Conservation (phyloP, 345 rosid species). For the Acer campestre region DNA sequence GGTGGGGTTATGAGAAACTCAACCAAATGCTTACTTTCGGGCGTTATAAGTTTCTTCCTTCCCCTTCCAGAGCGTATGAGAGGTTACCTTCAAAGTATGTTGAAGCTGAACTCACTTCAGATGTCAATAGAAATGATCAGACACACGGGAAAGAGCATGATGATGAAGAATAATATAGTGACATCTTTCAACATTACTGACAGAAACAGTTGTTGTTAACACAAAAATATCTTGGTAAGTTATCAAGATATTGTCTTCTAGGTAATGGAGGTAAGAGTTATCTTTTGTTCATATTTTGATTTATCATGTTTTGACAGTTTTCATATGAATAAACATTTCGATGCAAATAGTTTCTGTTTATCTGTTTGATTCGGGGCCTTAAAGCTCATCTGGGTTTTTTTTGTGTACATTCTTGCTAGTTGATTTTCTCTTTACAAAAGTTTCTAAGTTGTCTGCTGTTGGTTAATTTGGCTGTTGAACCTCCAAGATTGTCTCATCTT, state of each 20-base stretch:
- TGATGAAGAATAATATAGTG: slow-evolving; percentile 44
- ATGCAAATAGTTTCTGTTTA: too few relatives aligned
- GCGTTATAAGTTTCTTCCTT: slow-evolving; percentile 57
- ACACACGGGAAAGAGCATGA: slow-evolving; percentile 5
- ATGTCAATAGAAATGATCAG: slow-evolving; percentile 35
- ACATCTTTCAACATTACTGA: slow-evolving; percentile 16
- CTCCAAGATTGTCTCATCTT: too few relatives aligned
- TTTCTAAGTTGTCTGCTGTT: not conserved
- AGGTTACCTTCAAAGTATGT: slow-evolving; percentile 59
- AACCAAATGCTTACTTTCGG: slow-evolving; percentile 53
- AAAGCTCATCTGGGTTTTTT: not conserved
- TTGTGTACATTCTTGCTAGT: not conserved
- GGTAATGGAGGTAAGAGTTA: not conserved
- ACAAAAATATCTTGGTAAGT: not conserved
- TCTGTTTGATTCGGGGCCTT: not conserved
- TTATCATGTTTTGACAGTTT: not conserved
- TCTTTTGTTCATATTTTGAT: slow-evolving; percentile 1
- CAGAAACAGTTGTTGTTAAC: slow-evolving; percentile 15
- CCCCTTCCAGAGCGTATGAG: slow-evolving; percentile 56
- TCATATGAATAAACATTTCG: not conserved
- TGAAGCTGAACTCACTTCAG: slow-evolving; percentile 72
- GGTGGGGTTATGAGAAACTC: slow-evolving; percentile 74
- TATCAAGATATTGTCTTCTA: not conserved
- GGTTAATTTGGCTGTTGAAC: not conserved
- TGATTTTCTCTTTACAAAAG: not conserved